Percentiles rank a stretch among this genome's conserved stretches.
phyloP scores from a whole-genome alignment of 805 yeast species.

The Nakazawaea molendinolei region DNA sequence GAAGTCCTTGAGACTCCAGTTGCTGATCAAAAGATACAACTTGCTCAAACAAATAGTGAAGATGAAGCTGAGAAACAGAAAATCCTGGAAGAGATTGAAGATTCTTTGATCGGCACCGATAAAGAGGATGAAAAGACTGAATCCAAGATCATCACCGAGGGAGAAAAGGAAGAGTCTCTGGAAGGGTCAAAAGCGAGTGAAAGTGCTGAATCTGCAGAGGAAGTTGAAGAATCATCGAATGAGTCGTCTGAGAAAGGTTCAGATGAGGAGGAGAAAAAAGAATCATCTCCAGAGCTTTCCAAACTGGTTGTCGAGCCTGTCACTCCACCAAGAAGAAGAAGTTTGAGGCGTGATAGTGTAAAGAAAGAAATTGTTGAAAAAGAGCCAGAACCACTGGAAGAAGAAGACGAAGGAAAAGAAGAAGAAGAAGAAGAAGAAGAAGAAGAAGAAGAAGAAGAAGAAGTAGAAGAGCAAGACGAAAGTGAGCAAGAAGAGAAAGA shows the following conservation, averaged over 20 bases:
- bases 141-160: slow-evolving; percentile 11
- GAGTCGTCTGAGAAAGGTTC: slow-evolving; percentile 13
- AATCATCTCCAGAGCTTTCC: too few relatives aligned
- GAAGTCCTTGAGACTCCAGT: slow-evolving; percentile 12
- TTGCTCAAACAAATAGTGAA: slow-evolving; percentile 5
- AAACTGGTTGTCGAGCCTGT: slow-evolving; percentile 3
- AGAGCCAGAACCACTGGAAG: slow-evolving; percentile 5
- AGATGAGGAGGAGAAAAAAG: slow-evolving; percentile 13
- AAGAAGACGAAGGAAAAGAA: slow-evolving; percentile 7
- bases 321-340: slow-evolving; percentile 12
- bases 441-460: slow-evolving; percentile 7
- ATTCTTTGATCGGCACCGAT: slow-evolving; percentile 3
- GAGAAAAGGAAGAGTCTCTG: slow-evolving; percentile 8
- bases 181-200: neutral
- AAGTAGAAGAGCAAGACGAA: slow-evolving; percentile 2
- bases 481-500: slow-evolving; percentile 9
- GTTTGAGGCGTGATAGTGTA: slow-evolving; percentile 11
- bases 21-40: too few relatives aligned
- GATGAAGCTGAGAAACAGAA: slow-evolving; percentile 9
- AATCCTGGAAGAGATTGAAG: slow-evolving; percentile 7
- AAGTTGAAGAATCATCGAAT: slow-evolving; percentile 9
- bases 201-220: neutral
- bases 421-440: slow-evolving; percentile 6
- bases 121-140: slow-evolving; percentile 1
- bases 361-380: slow-evolving; percentile 10